These are phyloP conservation scores for Pilasporangium apinafurcum DNA, from an alignment of 352 stramenopile species.

Conservation along the genomic window DNA sequence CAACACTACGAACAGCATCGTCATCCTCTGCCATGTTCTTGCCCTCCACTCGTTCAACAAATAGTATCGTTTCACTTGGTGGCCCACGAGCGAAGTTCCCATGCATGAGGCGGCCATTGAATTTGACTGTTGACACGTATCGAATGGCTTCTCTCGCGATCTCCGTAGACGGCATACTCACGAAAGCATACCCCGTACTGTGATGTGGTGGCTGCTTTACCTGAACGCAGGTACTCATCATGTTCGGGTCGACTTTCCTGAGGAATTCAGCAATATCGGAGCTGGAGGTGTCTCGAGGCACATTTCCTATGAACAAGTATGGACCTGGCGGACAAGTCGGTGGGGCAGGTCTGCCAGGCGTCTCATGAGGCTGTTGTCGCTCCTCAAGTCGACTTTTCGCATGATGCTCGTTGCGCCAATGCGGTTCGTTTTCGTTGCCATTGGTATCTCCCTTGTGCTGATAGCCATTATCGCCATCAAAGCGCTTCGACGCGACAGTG, in stretches of 20 bases:
- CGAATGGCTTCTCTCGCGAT: slow-evolving; percentile 47
- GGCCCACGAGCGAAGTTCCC: slow-evolving; percentile 69
- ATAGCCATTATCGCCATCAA: too few species aligned
- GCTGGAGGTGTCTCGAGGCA: slow-evolving; percentile 31
- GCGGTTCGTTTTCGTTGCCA: too few species aligned
- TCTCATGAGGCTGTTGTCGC: too few species aligned
- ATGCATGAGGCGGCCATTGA: slow-evolving; percentile 30
- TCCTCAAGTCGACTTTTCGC: too few species aligned
- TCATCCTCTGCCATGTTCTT: slow-evolving; percentile 22
- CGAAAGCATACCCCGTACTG: slow-evolving; percentile 52
- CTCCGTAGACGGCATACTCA: slow-evolving; percentile 48
- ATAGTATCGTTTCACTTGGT: slow-evolving; percentile 51
- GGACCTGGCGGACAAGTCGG: slow-evolving; percentile 51
- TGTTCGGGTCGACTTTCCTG: slow-evolving; percentile 30
- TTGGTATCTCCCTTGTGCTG: too few species aligned
- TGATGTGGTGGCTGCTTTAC: slow-evolving; percentile 40
- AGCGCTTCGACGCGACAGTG: too few species aligned
- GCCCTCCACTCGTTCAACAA: slow-evolving; percentile 41
- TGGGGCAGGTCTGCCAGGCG: slow-evolving; percentile 9
- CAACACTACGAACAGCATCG: slow-evolving; percentile 32
- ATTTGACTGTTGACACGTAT: slow-evolving; percentile 31
- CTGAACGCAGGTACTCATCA: slow-evolving; percentile 41
- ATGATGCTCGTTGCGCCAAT: too few species aligned
- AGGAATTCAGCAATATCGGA: slow-evolving; percentile 53
- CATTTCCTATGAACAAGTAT: slow-evolving; percentile 69